phyloP scores from a whole-genome alignment of 164 flowering plant genomes.

The Piper longum region DNA sequence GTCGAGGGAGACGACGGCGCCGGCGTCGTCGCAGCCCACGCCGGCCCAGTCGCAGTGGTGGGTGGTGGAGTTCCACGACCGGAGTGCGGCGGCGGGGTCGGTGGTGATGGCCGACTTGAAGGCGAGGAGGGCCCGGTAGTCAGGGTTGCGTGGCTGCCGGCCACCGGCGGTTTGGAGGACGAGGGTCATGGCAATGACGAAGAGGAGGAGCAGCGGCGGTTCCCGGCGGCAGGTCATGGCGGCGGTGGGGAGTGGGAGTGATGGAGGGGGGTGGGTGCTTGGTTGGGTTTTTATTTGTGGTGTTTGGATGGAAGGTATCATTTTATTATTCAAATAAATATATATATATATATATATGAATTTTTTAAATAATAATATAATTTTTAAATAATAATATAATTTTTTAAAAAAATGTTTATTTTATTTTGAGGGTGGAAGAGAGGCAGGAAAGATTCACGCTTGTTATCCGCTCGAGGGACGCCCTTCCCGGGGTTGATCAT shows the following conservation, averaged over 20 bases:
- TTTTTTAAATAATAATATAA: too few relatives aligned
- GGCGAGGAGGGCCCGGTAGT: slow-evolving; percentile 46
- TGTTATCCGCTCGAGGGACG: too few relatives aligned
- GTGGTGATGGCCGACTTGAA: slow-evolving; percentile 45
- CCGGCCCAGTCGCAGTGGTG: slow-evolving; percentile 56
- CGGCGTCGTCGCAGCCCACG: slow-evolving; percentile 42
- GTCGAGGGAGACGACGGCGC: slow-evolving; percentile 39
- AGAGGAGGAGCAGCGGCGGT: slow-evolving; percentile 10
- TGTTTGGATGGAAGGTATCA: too few relatives aligned
- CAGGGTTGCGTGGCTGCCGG: slow-evolving; percentile 22
- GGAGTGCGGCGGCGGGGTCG: slow-evolving; percentile 37
- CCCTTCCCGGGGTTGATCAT: too few relatives aligned
- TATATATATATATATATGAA: too few relatives aligned
- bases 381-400: too few relatives aligned
- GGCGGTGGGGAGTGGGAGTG: background rate
- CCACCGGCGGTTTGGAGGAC: slow-evolving; percentile 9
- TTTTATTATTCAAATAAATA: too few relatives aligned
- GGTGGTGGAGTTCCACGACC: slow-evolving; percentile 43
- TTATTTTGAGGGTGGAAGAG: too few relatives aligned
- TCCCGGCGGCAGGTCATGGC: background rate
- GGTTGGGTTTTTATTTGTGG: background rate
- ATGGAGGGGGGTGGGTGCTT: background rate
- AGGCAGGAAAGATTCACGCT: too few relatives aligned
- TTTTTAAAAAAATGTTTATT: too few relatives aligned
- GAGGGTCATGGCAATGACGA: slow-evolving; percentile 12